Evolutionary conservation across 495 filamentous ascomycete species (phyloP).

Genomic region (Aspergillus campestris): DNA sequence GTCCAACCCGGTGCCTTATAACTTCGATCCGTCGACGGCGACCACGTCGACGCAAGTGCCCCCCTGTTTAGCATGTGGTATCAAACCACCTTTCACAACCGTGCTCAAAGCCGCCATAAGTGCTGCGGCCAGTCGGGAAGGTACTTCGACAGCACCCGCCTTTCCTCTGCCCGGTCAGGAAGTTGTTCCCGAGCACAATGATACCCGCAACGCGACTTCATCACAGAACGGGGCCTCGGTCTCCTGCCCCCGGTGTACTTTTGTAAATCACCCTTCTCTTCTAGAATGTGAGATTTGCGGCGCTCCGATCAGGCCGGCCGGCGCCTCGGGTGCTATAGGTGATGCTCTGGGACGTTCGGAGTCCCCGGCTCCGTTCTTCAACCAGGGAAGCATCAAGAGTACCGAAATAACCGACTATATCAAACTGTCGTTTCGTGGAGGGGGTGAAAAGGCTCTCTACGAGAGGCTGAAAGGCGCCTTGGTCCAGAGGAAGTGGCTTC

Average conservation of each 20-base stretch:
- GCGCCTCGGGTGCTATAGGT: constrained; percentile 10
- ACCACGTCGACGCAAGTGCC: constrained; percentile 68
- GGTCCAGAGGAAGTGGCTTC: constrained; percentile 91
- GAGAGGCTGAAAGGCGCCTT: constrained; percentile 81
- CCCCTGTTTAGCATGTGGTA: constrained; percentile 87
- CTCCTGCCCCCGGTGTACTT: constrained; percentile 83
- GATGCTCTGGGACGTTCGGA: constrained; percentile 44
- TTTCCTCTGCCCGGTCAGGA: constrained; percentile 9
- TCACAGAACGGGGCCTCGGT: constrained; percentile 10
- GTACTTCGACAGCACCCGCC: constrained; percentile 13
- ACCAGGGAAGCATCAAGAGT: constrained; percentile 27
- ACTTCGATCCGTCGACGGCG: constrained; percentile 76
- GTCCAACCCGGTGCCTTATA: constrained; percentile 89
- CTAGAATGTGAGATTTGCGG: constrained; percentile 87
- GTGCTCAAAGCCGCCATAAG: constrained; percentile 78
- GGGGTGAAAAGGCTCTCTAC: constrained; percentile 84
- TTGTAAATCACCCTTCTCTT: constrained; percentile 84
- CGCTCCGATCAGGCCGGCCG: constrained; percentile 48
- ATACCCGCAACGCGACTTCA: not conserved
- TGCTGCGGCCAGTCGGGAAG: constrained; percentile 49
- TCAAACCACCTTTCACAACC: constrained; percentile 75
- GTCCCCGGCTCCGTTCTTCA: constrained; percentile 66
- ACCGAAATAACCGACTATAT: constrained; percentile 63
- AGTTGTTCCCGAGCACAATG: constrained; percentile 2
- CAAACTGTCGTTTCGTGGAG: constrained; percentile 83